A percentile compares a stretch with the other conserved stretches of the same genome.
phyloP scores from a whole-genome alignment of 1,139 yeast genomes.

The Sugiyamaella neomexicana region DNA sequence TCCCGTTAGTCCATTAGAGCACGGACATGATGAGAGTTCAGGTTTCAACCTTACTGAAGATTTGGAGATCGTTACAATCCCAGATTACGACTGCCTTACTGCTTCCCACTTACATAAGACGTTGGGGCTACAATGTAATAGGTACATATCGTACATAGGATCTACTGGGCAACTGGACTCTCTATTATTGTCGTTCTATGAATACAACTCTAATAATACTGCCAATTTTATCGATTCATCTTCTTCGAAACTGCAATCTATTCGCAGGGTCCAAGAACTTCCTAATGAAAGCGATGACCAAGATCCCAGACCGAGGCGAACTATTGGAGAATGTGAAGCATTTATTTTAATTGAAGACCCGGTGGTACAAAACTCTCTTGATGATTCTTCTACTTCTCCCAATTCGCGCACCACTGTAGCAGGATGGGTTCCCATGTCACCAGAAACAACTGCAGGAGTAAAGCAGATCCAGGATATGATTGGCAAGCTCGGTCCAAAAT shows the following conservation, averaged over 20 bases:
- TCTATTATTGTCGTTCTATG: conserved; percentile 29
- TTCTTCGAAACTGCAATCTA: conserved; percentile 15
- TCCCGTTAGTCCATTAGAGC: conserved; percentile 15
- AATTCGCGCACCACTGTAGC: conserved; percentile 21
- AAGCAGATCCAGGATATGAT: conserved; percentile 29
- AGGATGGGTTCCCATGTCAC: conserved; percentile 27
- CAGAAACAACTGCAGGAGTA: conserved; percentile 27
- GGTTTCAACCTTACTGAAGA: neutral
- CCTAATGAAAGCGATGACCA: neutral
- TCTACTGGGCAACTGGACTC: conserved; percentile 34
- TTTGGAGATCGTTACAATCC: conserved; percentile 28
- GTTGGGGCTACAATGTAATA: conserved; percentile 32
- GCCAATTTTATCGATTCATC: conserved; percentile 24
- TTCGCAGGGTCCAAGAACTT: conserved; percentile 15
- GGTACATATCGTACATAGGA: conserved; percentile 34
- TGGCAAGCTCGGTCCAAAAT: conserved; percentile 28
- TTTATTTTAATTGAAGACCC: conserved; percentile 30
- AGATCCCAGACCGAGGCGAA: neutral
- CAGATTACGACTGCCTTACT: conserved; percentile 33
- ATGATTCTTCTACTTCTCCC: conserved; percentile 6
- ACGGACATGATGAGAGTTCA: neutral
- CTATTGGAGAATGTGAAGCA: conserved; percentile 23
- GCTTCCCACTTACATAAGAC: conserved; percentile 33
- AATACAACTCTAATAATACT: conserved; percentile 28
- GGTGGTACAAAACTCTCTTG: conserved; percentile 2